Conservation (phyloP, 306 rosid species). For the Morella rubra region DNA sequence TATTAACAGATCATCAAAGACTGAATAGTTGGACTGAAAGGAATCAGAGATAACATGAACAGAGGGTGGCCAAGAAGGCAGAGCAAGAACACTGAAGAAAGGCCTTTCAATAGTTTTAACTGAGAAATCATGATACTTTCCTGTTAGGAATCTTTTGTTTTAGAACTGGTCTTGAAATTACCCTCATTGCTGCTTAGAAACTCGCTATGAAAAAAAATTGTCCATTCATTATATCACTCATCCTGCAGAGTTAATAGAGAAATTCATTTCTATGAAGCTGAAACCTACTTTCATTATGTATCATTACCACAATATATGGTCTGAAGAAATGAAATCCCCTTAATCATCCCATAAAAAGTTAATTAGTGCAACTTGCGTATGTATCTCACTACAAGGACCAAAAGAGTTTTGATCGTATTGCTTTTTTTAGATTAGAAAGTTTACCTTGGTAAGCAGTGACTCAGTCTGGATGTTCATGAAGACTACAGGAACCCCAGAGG, state of each 20-base stretch:
- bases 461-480: conserved; percentile 88
- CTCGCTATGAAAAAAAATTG: not conserved
- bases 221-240: not conserved
- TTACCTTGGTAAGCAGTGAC: conserved; percentile 89
- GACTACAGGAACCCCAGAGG: conserved; percentile 75
- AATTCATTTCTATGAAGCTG: not conserved
- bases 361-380: not conserved
- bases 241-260: not conserved
- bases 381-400: conserved; percentile 3
- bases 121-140: not conserved
- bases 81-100: not conserved
- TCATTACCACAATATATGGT: not conserved
- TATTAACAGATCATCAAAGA: not conserved
- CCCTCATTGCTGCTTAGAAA: not conserved
- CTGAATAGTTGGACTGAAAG: not conserved
- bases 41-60: not conserved
- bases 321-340: not conserved
- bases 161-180: not conserved
- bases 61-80: not conserved
- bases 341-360: not conserved
- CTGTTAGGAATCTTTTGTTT: not conserved
- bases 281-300: not conserved
- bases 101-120: too few relatives aligned
- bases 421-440: conserved; percentile 1
- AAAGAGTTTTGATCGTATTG: not conserved